A percentile compares a stretch with the other conserved stretches of the same genome.
These are phyloP conservation scores for Gleditsia sinensis DNA, from an alignment of 306 rosid genomes.

Conservation along the genomic window DNA sequence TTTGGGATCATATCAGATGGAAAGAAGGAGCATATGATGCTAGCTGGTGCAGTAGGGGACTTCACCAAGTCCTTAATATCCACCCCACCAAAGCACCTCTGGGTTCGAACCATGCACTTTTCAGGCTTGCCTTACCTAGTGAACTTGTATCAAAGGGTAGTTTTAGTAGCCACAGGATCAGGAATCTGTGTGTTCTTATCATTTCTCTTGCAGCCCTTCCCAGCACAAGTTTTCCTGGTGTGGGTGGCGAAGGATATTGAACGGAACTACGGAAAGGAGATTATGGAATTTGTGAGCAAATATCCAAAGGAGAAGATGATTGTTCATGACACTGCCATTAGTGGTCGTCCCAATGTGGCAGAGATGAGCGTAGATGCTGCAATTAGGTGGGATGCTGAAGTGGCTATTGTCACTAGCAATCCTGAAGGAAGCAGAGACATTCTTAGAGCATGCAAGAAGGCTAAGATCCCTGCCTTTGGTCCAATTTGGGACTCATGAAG, in stretches of 20 bases:
- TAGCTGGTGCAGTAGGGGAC: constrained; percentile 55
- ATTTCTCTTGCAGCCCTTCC: constrained; percentile 55
- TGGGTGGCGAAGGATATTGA: constrained; percentile 83
- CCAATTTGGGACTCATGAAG: constrained; percentile 55
- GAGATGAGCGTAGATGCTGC: constrained; percentile 60
- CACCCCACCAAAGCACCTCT: constrained; percentile 38
- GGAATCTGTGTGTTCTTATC: constrained; percentile 76
- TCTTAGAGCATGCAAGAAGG: constrained; percentile 50
- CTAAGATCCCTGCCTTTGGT: constrained; percentile 52
- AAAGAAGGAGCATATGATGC: constrained; percentile 44
- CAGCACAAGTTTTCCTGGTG: constrained; percentile 50
- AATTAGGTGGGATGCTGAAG: constrained; percentile 57
- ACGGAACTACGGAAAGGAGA: constrained; percentile 61
- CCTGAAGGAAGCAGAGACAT: constrained; percentile 75
- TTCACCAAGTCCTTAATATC: constrained; percentile 43
- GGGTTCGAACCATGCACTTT: constrained; percentile 46
- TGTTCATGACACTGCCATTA: constrained; percentile 63
- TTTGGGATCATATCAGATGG: constrained; percentile 54
- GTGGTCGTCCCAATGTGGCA: constrained; percentile 67
- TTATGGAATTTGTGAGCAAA: constrained; percentile 42
- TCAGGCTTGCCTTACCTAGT: constrained; percentile 49
- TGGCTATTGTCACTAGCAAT: constrained; percentile 71
- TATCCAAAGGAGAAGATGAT: constrained; percentile 53
- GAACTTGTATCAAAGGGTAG: constrained; percentile 40
- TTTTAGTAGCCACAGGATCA: constrained; percentile 57